Conservation (phyloP, 1,139 yeast genomes). For the Pichia sp. region DNA sequence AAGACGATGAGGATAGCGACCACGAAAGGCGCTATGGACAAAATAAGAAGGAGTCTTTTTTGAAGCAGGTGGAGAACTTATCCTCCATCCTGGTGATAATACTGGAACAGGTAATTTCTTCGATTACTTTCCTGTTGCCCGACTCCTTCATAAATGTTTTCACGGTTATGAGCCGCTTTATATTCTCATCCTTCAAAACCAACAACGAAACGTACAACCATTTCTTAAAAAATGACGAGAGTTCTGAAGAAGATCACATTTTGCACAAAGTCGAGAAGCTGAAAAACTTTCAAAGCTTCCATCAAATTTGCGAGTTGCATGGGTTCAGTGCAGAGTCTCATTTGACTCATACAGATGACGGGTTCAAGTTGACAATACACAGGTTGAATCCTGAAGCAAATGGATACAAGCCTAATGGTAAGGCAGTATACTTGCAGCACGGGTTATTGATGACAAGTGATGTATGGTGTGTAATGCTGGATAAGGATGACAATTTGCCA, state of each 20-base stretch:
- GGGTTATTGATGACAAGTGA: slow-evolving; percentile 90
- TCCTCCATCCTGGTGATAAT: slow-evolving; percentile 28
- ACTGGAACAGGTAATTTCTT: slow-evolving; percentile 28
- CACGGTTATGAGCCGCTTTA: slow-evolving; percentile 23
- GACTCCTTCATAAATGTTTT: slow-evolving; percentile 23
- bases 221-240: slow-evolving; percentile 18
- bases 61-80: slow-evolving; percentile 17
- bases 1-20: not conserved
- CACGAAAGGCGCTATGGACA: not conserved
- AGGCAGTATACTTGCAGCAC: slow-evolving; percentile 77
- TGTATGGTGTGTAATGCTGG: slow-evolving; percentile 66
- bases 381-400: slow-evolving; percentile 29
- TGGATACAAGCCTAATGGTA: slow-evolving; percentile 30
- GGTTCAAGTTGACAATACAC: slow-evolving; percentile 30
- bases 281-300: slow-evolving; percentile 24
- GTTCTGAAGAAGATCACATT: slow-evolving; percentile 13
- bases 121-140: slow-evolving; percentile 29
- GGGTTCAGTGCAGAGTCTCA: slow-evolving; percentile 30
- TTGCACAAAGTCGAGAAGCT: slow-evolving; percentile 24
- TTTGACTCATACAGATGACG: slow-evolving; percentile 30
- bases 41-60: slow-evolving; percentile 4
- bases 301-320: slow-evolving; percentile 28
- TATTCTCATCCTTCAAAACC: slow-evolving; percentile 23
- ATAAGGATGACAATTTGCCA: slow-evolving; percentile 64
- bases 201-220: slow-evolving; percentile 24